Evolutionary conservation across 495 filamentous ascomycete species (phyloP), one percentile per base, ranked within the genome.

Genomic region (Hyaloscypha finlandica): DNA sequence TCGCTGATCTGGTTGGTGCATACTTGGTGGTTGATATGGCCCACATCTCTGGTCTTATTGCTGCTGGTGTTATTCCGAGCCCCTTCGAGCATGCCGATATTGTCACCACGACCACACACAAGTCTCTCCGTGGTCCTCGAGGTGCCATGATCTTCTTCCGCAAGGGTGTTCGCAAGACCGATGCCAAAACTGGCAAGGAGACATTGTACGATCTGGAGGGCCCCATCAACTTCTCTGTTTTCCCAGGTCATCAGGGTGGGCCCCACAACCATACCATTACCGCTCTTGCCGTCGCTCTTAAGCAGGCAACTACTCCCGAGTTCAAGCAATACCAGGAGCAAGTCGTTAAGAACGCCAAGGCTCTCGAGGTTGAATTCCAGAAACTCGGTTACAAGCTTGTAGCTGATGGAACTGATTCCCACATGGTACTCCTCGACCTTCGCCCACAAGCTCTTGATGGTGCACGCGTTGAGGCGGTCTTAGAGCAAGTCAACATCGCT

Each of bases 81-180:
- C 96, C 96, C 32, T 99, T 99, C 83, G 84, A 89, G 70, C 85
- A 97, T 74, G 93, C 94, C 66, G 96, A 98, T 78, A 91, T 99
- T 63, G 96, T 99, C 65, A 99, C 96, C 68, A 99, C 96, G 64
- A 99, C 96, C 65, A 99, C 96, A 59, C 96, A 99, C 88, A 99
- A 99, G 88, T 97, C 94, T 59, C 91, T 99, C 74, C 92, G 96
- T 83, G 96, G 96, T 61, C 96, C 96, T 63, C 91, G 96, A 80
- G 96, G 96, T 77, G 96, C 96, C 76, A 99, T 99, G 96, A 99
- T 99, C 81, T 99, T 99, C 87, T 99, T 92, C 88, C 92, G 96
- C 75, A 96, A 94, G 81, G 96, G 96, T 74, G 91, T 97, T 61
- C 88, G 94, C 73, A 90, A 88, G 75, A 87, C 88, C 55, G 92